Percentiles rank a stretch among this genome's conserved stretches.
Conservation (phyloP, 1,139 yeast species). For the Sugiyamaella xylanicola region DNA sequence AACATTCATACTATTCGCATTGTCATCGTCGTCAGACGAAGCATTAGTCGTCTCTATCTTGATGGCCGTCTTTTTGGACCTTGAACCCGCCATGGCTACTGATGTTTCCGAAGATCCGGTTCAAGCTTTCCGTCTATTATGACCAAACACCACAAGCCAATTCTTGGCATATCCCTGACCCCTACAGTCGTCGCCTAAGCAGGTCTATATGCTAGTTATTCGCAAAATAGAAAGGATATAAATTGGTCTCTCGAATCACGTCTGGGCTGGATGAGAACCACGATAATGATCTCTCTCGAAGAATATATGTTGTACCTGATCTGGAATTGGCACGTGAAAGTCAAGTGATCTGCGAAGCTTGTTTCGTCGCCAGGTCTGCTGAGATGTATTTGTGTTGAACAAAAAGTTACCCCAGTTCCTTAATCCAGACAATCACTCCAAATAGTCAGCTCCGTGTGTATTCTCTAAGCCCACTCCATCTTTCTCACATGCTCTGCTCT, state of each 20-base stretch:
- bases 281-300: too few species aligned
- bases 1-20: background rate
- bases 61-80: background rate
- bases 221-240: too few species aligned
- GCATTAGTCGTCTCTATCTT: slow-evolving; percentile 3
- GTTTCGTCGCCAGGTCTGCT: background rate
- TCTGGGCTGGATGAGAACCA: too few species aligned
- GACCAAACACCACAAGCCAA: background rate
- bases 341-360: too few species aligned
- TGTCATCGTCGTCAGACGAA: slow-evolving; percentile 5
- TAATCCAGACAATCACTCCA: too few species aligned
- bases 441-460: too few species aligned
- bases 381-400: slow-evolving; percentile 9
- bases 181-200: too few species aligned
- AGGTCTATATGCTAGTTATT: too few species aligned
- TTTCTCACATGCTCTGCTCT: background rate
- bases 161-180: slow-evolving; percentile 5
- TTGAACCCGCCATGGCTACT: background rate
- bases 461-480: background rate
- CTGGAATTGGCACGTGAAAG: background rate
- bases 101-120: slow-evolving; percentile 6
- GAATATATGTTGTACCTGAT: background rate
- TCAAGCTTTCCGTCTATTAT: background rate
- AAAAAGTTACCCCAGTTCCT: background rate
- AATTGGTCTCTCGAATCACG: too few species aligned